Conservation (phyloP, 2,329 filamentous ascomycete genomes). For the Colletotrichum siamense region DNA sequence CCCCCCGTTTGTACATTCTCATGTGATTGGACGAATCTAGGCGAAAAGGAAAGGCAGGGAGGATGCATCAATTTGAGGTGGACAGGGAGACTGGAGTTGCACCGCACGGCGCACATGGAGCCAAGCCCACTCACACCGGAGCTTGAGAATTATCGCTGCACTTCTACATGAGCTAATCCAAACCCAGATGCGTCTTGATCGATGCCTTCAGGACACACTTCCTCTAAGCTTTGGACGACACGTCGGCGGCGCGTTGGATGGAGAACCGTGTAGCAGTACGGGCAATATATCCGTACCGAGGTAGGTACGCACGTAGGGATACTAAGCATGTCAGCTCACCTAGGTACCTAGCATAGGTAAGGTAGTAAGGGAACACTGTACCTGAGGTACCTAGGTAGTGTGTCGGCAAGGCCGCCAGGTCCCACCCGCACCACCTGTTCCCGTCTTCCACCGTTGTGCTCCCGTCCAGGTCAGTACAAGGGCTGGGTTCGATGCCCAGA, state of each 20-base stretch:
- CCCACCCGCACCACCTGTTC: neutral
- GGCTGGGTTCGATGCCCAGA: neutral
- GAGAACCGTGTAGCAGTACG: neutral
- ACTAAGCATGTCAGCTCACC: neutral
- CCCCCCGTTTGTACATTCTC: neutral
- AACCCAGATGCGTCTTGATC: neutral
- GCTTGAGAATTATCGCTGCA: neutral
- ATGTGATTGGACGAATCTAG: neutral
- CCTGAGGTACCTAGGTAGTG: too few species aligned
- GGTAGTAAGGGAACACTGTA: too few species aligned
- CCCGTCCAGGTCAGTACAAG: neutral
- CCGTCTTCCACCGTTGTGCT: neutral
- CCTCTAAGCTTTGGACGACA: neutral
- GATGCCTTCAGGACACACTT: neutral
- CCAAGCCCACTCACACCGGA: neutral
- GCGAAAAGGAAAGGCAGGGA: conserved; percentile 10
- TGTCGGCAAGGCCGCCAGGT: conserved; percentile 5
- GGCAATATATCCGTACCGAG: neutral
- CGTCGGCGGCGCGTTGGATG: neutral
- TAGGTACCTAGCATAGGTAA: neutral
- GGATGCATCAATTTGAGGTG: neutral
- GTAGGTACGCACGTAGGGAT: neutral
- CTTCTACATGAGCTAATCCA: neutral
- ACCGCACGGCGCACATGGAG: neutral
- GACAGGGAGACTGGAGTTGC: neutral